Percentiles rank a stretch among this genome's conserved stretches.
Conservation (phyloP, 1,139 yeast species). For the Taiozyma onychis region DNA sequence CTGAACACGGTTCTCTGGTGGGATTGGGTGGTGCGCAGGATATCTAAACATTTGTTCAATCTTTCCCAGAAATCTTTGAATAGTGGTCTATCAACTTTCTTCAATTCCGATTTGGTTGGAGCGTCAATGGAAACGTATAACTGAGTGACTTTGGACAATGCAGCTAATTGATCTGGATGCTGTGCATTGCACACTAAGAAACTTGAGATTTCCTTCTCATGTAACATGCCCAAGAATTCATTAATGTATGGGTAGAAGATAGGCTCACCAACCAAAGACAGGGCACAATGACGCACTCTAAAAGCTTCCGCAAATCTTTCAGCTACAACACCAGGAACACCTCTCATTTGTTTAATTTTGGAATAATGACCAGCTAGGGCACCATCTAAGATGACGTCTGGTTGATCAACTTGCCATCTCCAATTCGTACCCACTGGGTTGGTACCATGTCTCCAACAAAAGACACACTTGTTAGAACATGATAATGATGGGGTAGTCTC, state of each 20-base stretch:
- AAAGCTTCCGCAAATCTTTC: constrained; percentile 90
- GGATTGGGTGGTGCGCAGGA: constrained; percentile 61
- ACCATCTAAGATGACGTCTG: constrained; percentile 77
- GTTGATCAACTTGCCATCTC: constrained; percentile 95
- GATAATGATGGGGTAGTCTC: constrained; percentile 93
- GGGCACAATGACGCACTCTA: constrained; percentile 83
- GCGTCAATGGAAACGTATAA: constrained; percentile 92
- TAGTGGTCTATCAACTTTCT: constrained; percentile 82
- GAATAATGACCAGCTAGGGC: constrained; percentile 87
- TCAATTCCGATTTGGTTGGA: constrained; percentile 72
- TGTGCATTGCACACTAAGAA: constrained; percentile 94
- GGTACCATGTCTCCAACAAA: constrained; percentile 97
- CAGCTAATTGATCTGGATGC: constrained; percentile 78
- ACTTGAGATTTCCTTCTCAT: constrained; percentile 71
- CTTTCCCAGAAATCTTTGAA: constrained; percentile 94
- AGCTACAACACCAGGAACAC: constrained; percentile 90
- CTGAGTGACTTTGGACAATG: constrained; percentile 75
- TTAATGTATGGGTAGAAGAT: constrained; percentile 89
- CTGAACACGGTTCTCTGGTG: constrained; percentile 91
- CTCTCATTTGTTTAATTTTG: constrained; percentile 90
- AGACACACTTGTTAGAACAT: constrained; percentile 92
- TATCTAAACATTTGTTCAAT: constrained; percentile 72
- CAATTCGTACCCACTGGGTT: constrained; percentile 95
- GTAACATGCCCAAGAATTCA: constrained; percentile 75
- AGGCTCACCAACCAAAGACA: constrained; percentile 91